A percentile compares a stretch with the other conserved stretches of the same genome.
Conservation (phyloP, 192 early-diverging fungal species). For the Gorgonomyces haynaldii region DNA sequence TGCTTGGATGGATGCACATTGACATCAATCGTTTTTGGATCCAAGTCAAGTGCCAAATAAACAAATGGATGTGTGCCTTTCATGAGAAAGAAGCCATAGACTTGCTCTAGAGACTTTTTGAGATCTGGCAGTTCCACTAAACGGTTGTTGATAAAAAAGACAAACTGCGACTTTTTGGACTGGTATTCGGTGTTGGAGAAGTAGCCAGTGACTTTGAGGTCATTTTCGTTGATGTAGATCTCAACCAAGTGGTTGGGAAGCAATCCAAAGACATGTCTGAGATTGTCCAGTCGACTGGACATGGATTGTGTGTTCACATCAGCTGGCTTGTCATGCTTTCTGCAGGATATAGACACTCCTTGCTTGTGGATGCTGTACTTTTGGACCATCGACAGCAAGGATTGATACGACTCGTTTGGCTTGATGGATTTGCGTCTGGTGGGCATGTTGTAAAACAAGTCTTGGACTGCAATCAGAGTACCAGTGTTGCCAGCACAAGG, state of each 20-base stretch:
- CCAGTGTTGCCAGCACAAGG: constrained; percentile 93
- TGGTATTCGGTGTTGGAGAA: constrained; percentile 84
- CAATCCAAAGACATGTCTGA: constrained; percentile 74
- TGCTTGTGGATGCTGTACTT: constrained; percentile 91
- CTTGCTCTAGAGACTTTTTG: constrained; percentile 66
- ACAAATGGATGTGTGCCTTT: constrained; percentile 83
- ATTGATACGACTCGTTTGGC: constrained; percentile 76
- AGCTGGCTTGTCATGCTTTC: constrained; percentile 60
- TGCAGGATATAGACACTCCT: constrained; percentile 74
- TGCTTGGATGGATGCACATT: constrained; percentile 98
- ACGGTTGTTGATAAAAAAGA: constrained; percentile 92
- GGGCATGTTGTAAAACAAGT: constrained; percentile 89
- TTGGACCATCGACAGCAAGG: constrained; percentile 79
- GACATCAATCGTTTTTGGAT: constrained; percentile 84
- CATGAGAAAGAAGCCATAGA: constrained; percentile 72
- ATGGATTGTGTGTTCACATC: constrained; percentile 64
- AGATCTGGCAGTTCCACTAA: constrained; percentile 73
- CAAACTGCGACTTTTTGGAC: constrained; percentile 69
- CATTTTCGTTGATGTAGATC: constrained; percentile 35
- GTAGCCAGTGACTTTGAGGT: constrained; percentile 59
- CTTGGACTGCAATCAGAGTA: constrained; percentile 87
- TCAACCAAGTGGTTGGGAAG: constrained; percentile 68
- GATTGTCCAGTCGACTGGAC: constrained; percentile 58
- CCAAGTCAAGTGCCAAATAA: constrained; percentile 80
- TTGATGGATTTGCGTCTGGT: constrained; percentile 74